These are phyloP conservation scores for Calonectria pauciramosa DNA, from an alignment of 2,329 filamentous ascomycete genomes.

Conservation along the genomic window DNA sequence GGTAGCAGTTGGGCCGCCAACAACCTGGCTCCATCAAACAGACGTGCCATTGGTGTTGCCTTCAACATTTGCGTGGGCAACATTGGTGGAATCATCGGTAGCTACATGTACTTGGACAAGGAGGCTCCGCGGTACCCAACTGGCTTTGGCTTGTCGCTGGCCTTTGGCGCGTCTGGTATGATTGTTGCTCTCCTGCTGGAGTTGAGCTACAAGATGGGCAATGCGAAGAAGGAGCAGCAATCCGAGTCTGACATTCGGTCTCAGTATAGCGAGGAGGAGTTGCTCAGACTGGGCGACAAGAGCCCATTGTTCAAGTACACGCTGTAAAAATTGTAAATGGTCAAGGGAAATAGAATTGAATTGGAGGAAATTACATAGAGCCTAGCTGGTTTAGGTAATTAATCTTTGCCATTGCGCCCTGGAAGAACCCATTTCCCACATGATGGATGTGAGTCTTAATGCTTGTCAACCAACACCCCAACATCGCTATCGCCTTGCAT, in stretches of 20 bases:
- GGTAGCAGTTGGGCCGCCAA: constrained; percentile 7
- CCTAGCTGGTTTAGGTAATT: not conserved
- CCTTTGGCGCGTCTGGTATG: constrained; percentile 47
- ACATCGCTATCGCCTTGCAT: not conserved
- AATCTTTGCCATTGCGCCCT: not conserved
- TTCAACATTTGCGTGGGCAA: constrained; percentile 5
- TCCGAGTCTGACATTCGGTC: constrained; percentile 39
- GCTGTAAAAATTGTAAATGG: constrained; percentile 28
- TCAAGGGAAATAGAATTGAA: not conserved
- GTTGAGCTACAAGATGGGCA: constrained; percentile 43
- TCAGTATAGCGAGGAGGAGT: constrained; percentile 45
- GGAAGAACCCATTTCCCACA: no score
- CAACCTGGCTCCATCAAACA: not conserved
- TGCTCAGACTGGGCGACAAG: constrained; percentile 48
- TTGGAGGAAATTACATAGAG: not conserved
- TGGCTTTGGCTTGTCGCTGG: constrained; percentile 41
- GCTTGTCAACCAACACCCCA: not conserved
- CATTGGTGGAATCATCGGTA: constrained; percentile 10
- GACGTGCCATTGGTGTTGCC: constrained; percentile 3
- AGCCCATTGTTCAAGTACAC: constrained; percentile 49
- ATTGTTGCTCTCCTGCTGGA: constrained; percentile 48
- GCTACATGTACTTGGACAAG: constrained; percentile 14
- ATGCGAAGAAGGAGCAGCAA: constrained; percentile 40
- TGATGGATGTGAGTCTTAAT: not conserved
- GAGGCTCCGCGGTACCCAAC: constrained; percentile 2